A percentile compares a stretch with the other conserved stretches of the same genome.
These are phyloP conservation scores for Batkoa obscura DNA, from an alignment of 371 early-diverging fungal species.

Conservation along the genomic window DNA sequence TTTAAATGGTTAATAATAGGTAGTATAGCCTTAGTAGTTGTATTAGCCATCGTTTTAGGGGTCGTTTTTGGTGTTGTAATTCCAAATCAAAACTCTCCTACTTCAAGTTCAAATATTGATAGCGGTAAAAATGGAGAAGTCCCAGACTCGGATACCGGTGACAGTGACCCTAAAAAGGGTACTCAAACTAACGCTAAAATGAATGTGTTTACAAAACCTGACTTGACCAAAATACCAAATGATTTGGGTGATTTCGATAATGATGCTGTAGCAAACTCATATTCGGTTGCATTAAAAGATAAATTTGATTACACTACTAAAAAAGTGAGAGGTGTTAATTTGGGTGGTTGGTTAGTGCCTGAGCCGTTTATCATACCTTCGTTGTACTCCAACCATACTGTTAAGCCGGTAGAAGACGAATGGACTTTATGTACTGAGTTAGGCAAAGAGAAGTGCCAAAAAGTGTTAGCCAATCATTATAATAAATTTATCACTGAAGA, in stretches of 20 bases:
- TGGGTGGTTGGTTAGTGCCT: constrained; percentile 39
- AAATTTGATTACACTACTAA: constrained; percentile 11
- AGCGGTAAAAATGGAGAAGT: neutral
- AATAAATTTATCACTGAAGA: constrained; percentile 23
- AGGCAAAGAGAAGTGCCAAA: constrained; percentile 13
- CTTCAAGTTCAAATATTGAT: neutral
- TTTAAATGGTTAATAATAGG: neutral
- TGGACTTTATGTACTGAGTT: constrained; percentile 20
- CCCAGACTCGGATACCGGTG: too few relatives aligned
- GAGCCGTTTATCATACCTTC: constrained; percentile 25
- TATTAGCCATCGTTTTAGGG: neutral
- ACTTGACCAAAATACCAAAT: neutral
- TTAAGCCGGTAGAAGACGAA: constrained; percentile 19
- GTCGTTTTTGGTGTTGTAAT: neutral
- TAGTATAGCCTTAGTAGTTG: neutral
- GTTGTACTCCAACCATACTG: constrained; percentile 11
- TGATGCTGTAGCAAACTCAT: neutral
- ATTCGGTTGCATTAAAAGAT: constrained; percentile 10
- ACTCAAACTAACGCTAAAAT: neutral
- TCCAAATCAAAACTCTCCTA: neutral
- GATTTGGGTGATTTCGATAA: neutral
- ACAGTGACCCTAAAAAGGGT: neutral
- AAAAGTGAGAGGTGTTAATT: constrained; percentile 31
- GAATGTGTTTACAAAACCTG: neutral
- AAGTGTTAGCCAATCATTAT: constrained; percentile 16